Percentiles rank a stretch among this genome's conserved stretches.
Conservation (phyloP, 768 basidiomycete genomes). For the Gyrodon lividus region DNA sequence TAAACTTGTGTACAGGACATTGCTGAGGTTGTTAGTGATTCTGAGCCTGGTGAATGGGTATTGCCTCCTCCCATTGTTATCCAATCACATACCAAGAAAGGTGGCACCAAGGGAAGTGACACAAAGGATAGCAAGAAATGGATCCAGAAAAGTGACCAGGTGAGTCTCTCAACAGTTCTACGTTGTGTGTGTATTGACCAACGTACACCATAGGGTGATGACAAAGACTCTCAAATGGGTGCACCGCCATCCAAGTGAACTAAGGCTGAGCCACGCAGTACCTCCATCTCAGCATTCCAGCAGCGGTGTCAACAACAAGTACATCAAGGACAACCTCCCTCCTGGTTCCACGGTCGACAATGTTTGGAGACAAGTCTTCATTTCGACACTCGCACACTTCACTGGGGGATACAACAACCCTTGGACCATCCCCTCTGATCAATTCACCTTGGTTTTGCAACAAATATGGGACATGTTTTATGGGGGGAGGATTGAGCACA, state of each 20-base stretch:
- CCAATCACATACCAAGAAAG: neutral
- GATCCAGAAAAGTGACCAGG: neutral
- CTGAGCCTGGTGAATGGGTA: neutral
- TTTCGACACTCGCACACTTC: neutral
- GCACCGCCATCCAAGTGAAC: neutral
- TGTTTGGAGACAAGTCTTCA: neutral
- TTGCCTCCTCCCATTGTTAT: neutral
- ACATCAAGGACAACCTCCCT: too few relatives aligned
- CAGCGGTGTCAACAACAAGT: neutral
- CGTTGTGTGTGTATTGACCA: too few relatives aligned
- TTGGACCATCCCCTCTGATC: neutral
- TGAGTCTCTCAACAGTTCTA: neutral
- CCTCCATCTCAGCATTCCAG: neutral
- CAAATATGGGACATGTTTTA: conserved; percentile 1
- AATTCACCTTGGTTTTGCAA: neutral
- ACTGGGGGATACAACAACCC: neutral
- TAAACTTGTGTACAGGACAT: neutral
- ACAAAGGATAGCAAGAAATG: neutral
- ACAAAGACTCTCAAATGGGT: too few relatives aligned
- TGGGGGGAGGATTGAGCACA: neutral
- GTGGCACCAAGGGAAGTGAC: neutral
- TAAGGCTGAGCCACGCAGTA: neutral
- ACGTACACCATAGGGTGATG: too few relatives aligned
- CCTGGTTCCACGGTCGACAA: too few relatives aligned
- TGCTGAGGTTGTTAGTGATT: neutral